Evolutionary conservation across 352 stramenopile species (phyloP), one percentile per base, ranked within the genome.

Genomic region (Globisporangium carolinianum): DNA sequence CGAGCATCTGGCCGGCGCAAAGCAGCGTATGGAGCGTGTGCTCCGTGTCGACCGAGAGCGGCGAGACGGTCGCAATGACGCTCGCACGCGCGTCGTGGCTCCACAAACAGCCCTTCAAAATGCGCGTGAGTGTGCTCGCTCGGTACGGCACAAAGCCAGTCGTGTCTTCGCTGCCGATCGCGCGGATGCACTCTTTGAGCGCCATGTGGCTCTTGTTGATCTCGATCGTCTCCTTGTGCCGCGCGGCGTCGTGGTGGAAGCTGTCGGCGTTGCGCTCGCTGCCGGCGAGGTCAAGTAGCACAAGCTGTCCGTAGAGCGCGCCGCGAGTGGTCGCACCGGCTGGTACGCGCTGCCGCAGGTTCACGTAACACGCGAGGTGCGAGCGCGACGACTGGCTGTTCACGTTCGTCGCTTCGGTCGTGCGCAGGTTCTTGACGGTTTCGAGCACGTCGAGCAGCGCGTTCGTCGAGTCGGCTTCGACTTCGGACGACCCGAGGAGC

Each of bases 141-240:
- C 84, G 72, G 58, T 90, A 93, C 24, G 83, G 82, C 15, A 94
- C 74, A 47, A 75, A 86, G 1, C 71, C 74, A 2, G 69, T 76
- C 15, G 39, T 73, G 57, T 87, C 77, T 42, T 86, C 72, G 37
- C 68, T 62, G 0, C 78, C 81, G 35, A 91, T 74, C 14, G 86
- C 86, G 6, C 81, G 73, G 53, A 95, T 77, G 42, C 83, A 94
- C 47, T 94, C 75, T 61, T 95, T 95, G 17, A 95, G 60, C 17
- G 82, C 82, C 53, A 91, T 55, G 36, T 91, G 76, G 50, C 78
- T 91, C 60, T 87, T 86, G 63, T 95, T 95, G 68, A 95, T 94
- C 55, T 91, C 79, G 24, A 85, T 83, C 1, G 67, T 72, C 57
- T 95, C 83, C 52, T 86, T 89, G 37, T 77, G 24, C 24, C 24